Evolutionary conservation across 495 filamentous ascomycete genomes (phyloP).

Genomic region (Geopyxis carbonaria): DNA sequence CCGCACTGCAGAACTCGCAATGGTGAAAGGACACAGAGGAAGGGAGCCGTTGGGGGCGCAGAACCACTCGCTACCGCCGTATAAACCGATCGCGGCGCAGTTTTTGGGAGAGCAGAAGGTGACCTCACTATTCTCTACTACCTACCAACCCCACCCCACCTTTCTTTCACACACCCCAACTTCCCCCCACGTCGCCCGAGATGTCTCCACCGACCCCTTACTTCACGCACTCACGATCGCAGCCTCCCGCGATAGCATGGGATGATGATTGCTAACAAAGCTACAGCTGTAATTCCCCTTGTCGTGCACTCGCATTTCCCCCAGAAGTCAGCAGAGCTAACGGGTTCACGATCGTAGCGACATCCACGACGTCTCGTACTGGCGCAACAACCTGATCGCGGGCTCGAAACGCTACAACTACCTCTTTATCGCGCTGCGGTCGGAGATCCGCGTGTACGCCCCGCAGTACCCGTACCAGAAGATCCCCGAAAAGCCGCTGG

Average conservation of each 20-base stretch:
- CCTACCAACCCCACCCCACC: not conserved
- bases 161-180: not conserved
- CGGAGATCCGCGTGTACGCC: constrained; percentile 55
- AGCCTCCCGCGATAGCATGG: no score
- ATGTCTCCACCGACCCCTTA: no score
- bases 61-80: no score
- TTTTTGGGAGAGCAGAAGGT: constrained; percentile 1
- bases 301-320: not conserved
- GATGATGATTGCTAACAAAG: not conserved
- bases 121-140: not conserved
- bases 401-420: constrained; percentile 24
- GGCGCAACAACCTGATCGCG: constrained; percentile 23
- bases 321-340: not conserved
- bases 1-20: no score
- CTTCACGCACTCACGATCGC: no score
- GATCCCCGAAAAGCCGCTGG: constrained; percentile 41
- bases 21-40: no score
- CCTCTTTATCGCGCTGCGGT: constrained; percentile 51
- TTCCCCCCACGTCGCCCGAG: no score
- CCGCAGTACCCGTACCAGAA: constrained; percentile 49
- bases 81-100: not conserved
- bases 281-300: not conserved
- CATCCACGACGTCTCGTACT: constrained; percentile 15
- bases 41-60: no score
- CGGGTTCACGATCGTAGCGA: constrained; percentile 9